Base-by-base conservation (phyloP, 2,329 filamentous ascomycete species). In the Calonectria pauciramosa region DNA sequence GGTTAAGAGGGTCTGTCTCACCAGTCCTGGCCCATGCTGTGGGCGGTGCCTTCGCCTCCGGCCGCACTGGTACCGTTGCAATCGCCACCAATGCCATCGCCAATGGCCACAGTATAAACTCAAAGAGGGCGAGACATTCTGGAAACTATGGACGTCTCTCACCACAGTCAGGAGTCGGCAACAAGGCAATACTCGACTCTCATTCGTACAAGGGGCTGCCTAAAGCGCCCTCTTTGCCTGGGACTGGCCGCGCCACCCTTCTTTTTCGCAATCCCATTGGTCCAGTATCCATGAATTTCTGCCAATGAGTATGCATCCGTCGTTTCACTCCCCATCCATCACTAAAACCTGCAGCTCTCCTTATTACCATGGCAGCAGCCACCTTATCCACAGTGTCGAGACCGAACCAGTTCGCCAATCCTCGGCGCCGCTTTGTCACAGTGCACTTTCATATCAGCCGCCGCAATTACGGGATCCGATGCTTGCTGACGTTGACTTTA, bases 321-420 rank as follows among this genome's bases (percentile, higher is more conserved):
- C 41, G 79, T 80, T 80, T 80, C 77, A 80, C 75, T 76, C 77
- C 68, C 76, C 74, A 74, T 72, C 69, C 36, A 18, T 63, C 56
- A 36, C 56, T 26, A 63, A 63, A 63, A 78, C 65, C 78, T 81
- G 77, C 76, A 78, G 75, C 66, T 80, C 71, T 75, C 76, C 74
- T 72, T 77, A 68, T 67, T 71, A 51, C 70, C 59, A 64, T 70
- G 74, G 76, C 32, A 65, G 75, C 32, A 60, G 65, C 51, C 68
- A 68, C 71, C 65, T 73, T 78, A 76, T 75, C 73, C 75, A 69
- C 67, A 60, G 64, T 72, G 51, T 71, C 74, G 66, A 74, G 71
- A 51, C 71, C 72, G 70, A 78, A 78, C 76, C 72, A 54, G 76
- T 79, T 81, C 78, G 77, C 79, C 77, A 78, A 79, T 81, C 77